Conservation (phyloP, 2,329 filamentous ascomycete species). For the Ampelomyces quisqualis region DNA sequence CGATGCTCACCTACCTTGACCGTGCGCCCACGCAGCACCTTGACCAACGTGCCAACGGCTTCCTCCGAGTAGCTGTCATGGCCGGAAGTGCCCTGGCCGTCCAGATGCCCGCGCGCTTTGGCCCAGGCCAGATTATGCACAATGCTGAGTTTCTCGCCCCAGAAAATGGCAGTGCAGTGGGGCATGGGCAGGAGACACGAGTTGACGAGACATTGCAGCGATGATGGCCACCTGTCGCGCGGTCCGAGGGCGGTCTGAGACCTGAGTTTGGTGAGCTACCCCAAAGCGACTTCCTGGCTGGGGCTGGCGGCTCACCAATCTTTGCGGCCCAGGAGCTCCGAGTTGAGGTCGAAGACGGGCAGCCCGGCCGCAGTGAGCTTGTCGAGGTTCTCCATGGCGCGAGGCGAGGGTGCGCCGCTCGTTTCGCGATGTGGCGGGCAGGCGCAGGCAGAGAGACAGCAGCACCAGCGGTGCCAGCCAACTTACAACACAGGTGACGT, state of each 20-base stretch:
- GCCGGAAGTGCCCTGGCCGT: slow-evolving; percentile 41
- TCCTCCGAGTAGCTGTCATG: slow-evolving; percentile 36
- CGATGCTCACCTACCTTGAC: slow-evolving; percentile 43
- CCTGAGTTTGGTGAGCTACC: slow-evolving; percentile 17
- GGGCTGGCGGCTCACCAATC: slow-evolving; percentile 35
- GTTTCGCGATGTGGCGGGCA: background rate
- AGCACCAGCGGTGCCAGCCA: background rate
- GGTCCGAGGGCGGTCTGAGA: slow-evolving; percentile 35
- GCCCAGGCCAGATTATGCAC: slow-evolving; percentile 48
- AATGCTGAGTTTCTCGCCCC: slow-evolving; percentile 42
- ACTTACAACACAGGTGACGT: slow-evolving; percentile 2
- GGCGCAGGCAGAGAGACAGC: background rate
- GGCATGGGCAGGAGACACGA: slow-evolving; percentile 44
- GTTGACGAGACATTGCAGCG: slow-evolving; percentile 35
- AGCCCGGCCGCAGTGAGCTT: slow-evolving; percentile 34
- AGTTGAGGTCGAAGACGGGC: slow-evolving; percentile 35
- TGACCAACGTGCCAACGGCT: slow-evolving; percentile 37
- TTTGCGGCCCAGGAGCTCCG: slow-evolving; percentile 28
- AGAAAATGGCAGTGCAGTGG: slow-evolving; percentile 48
- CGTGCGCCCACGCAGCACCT: slow-evolving; percentile 39
- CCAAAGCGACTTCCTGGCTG: no score
- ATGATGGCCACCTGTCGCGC: slow-evolving; percentile 39
- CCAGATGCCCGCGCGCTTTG: slow-evolving; percentile 34
- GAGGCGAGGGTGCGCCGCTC: slow-evolving; percentile 4
- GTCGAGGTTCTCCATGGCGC: slow-evolving; percentile 37